Evolutionary conservation across 257 asterid species (phyloP).

Genomic region (Penstemon newberryi): DNA sequence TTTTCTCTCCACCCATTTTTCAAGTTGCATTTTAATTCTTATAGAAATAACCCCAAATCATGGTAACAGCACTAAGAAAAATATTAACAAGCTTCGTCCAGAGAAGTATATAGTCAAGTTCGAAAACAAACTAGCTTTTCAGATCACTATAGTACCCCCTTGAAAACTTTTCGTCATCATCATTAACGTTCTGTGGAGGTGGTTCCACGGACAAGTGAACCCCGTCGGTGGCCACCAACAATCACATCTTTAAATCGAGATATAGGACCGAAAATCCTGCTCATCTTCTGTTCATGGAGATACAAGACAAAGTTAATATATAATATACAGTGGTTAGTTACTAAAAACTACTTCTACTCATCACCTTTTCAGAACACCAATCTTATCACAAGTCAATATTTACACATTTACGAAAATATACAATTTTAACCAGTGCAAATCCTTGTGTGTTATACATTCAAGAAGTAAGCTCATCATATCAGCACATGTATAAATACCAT

Average conservation of each 20-base stretch:
- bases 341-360: no score
- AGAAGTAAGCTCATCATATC: no score
- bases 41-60: background rate
- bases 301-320: slow-evolving; percentile 1
- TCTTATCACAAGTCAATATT: no score
- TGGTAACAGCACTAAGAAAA: slow-evolving; percentile 18
- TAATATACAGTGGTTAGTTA: no score
- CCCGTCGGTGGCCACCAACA: slow-evolving; percentile 55
- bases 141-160: slow-evolving; percentile 14
- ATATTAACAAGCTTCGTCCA: slow-evolving; percentile 24
- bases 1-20: slow-evolving; percentile 12
- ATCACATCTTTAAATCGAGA: slow-evolving; percentile 59
- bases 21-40: background rate
- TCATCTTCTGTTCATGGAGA: slow-evolving; percentile 46
- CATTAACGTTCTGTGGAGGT: slow-evolving; percentile 45
- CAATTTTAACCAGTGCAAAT: no score
- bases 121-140: slow-evolving; percentile 23
- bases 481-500: no score
- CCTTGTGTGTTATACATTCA: no score
- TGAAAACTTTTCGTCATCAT: slow-evolving; percentile 33
- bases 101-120: slow-evolving; percentile 14
- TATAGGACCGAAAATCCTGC: slow-evolving; percentile 51
- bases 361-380: no score
- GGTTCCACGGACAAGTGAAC: slow-evolving; percentile 49
- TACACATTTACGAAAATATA: no score